Conservation (phyloP, 768 basidiomycete genomes). For the Naganishia friedmannii region DNA sequence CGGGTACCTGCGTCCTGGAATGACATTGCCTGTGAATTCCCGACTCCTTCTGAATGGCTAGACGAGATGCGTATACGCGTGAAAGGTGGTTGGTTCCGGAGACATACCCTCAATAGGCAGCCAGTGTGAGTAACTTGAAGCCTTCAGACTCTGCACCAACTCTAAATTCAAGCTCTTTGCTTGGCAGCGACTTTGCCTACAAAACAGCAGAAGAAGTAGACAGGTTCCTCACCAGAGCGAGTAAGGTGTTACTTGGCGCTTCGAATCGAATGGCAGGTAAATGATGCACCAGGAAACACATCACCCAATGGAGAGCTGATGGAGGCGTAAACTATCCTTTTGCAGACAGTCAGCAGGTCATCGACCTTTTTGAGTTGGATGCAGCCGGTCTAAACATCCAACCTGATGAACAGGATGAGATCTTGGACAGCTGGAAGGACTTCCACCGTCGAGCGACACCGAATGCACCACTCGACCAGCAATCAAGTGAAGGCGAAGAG, state of each 20-base stretch:
- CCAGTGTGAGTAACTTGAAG: constrained; percentile 17
- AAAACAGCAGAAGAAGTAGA: background rate
- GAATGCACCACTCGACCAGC: background rate
- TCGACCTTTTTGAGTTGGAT: constrained; percentile 5
- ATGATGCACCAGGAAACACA: background rate
- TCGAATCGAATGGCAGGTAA: constrained; percentile 13
- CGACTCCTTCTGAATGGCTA: constrained; percentile 15
- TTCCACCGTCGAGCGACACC: constrained; percentile 12
- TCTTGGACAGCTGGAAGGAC: constrained; percentile 1
- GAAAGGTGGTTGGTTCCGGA: constrained; percentile 23
- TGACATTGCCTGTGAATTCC: constrained; percentile 13
- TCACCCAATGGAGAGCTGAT: background rate
- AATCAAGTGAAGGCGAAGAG: background rate
- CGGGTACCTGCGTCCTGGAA: background rate
- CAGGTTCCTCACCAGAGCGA: constrained; percentile 23
- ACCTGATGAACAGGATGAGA: background rate
- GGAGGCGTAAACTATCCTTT: background rate
- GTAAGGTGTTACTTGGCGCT: constrained; percentile 12
- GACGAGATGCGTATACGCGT: constrained; percentile 5
- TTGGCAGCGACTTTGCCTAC: constrained; percentile 21
- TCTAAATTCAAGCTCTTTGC: background rate
- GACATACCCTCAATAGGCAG: background rate
- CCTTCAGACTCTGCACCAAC: too few relatives aligned
- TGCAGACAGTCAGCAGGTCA: background rate
- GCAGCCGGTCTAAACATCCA: too few relatives aligned